A percentile compares a stretch with the other conserved stretches of the same genome.
phyloP scores from a whole-genome alignment of 2,329 filamentous ascomycete genomes.

The Emmonsiellopsis sp. region DNA sequence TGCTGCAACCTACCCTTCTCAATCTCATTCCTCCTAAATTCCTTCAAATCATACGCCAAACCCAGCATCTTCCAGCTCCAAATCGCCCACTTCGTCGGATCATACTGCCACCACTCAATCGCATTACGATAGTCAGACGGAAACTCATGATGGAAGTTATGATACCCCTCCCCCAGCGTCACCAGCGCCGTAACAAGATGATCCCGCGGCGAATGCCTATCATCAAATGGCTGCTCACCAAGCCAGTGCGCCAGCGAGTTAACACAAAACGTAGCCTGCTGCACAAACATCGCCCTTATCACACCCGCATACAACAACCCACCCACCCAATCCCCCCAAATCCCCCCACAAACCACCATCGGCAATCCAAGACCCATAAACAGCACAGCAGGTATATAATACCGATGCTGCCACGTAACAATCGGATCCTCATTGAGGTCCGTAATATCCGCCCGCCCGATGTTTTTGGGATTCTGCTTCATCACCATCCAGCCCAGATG shows the following conservation, averaged over 20 bases:
- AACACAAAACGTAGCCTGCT: constrained; percentile 88
- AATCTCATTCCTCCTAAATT: constrained; percentile 84
- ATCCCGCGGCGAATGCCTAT: constrained; percentile 81
- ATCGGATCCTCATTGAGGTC: constrained; percentile 78
- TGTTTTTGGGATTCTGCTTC: constrained; percentile 84
- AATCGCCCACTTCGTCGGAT: constrained; percentile 84
- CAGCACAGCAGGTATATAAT: constrained; percentile 73
- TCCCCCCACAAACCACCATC: constrained; percentile 62
- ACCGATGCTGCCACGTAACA: constrained; percentile 77
- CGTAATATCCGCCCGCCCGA: constrained; percentile 77
- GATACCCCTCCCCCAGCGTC: constrained; percentile 80
- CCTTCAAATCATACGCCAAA: constrained; percentile 76
- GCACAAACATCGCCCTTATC: constrained; percentile 77
- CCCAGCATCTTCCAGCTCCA: constrained; percentile 74
- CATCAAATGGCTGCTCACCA: constrained; percentile 83
- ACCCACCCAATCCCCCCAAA: constrained; percentile 71
- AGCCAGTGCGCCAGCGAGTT: constrained; percentile 91
- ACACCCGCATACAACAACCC: constrained; percentile 79
- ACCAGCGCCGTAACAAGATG: constrained; percentile 80
- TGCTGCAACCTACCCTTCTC: constrained; percentile 85
- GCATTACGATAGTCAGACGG: constrained; percentile 87
- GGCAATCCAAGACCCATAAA: constrained; percentile 70
- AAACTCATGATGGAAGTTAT: constrained; percentile 94
- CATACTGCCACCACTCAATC: constrained; percentile 83
- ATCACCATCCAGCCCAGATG: constrained; percentile 86